Percentiles rank a stretch among this genome's conserved stretches.
phyloP scores from a whole-genome alignment of 2,329 filamentous ascomycete genomes.

The Exophiala aquamarina region DNA sequence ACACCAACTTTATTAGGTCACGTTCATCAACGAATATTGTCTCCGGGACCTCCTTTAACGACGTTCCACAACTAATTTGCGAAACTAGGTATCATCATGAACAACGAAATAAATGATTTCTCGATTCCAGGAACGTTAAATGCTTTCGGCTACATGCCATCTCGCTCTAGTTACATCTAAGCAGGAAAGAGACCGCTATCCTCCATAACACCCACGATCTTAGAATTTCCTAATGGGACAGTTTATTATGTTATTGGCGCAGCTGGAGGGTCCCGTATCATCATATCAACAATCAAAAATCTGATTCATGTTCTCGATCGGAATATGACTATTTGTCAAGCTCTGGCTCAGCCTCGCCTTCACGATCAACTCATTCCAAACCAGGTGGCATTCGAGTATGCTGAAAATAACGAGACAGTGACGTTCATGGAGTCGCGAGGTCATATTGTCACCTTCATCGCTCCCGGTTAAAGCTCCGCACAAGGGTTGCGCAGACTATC shows the following conservation, averaged over 20 bases:
- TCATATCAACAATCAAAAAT: conserved; percentile 73
- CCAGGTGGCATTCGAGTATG: conserved; percentile 64
- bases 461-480: conserved; percentile 63
- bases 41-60: too few species aligned
- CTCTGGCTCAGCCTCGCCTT: conserved; percentile 66
- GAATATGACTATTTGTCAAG: conserved; percentile 58
- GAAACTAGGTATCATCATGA: conserved; percentile 80
- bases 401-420: conserved; percentile 65
- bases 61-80: too few species aligned
- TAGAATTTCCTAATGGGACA: conserved; percentile 63
- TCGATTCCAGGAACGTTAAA: conserved; percentile 76
- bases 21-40: too few species aligned
- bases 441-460: conserved; percentile 71
- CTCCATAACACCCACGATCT: conserved; percentile 77
- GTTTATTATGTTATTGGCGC: conserved; percentile 72
- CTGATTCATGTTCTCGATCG: conserved; percentile 72
- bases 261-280: conserved; percentile 80
- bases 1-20: too few species aligned
- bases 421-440: conserved; percentile 63
- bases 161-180: conserved; percentile 75
- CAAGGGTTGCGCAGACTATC: conserved; percentile 64
- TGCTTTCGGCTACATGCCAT: conserved; percentile 81
- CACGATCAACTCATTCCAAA: conserved; percentile 84
- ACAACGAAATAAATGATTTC: conserved; percentile 72
- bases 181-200: conserved; percentile 80